Evolutionary conservation across 2,329 filamentous ascomycete species (phyloP), one percentile per base, ranked within the genome.

Genomic region (Camillea tinctor): DNA sequence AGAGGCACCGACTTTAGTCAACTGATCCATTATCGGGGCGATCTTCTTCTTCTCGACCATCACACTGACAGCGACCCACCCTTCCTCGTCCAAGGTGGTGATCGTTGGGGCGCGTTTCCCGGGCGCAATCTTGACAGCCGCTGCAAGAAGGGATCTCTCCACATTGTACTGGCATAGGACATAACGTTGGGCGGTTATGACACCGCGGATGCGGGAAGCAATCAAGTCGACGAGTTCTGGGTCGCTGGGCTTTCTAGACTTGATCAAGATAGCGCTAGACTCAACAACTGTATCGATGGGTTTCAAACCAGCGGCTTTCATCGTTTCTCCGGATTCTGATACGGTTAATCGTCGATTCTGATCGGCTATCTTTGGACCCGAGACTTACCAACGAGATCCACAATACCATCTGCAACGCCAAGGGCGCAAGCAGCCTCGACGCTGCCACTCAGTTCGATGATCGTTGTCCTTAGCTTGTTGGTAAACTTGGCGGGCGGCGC

Each of bases 101-200:
- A 98, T 84, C 1, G 94, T 98, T 2, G 95, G 92, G 1, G 95
- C 93, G 55, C 95, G 90, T 80, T 95, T 97, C 63, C 95, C 95
- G 0, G 95, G 95, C 0, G 95, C 97, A 73, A 98, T 91, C 68
- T 84, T 84, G 52, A 84, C 86, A 8, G 91, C 93, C 30, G 81
- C 79, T 7, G 81, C 71, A 59, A 99, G 85, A 57, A 85, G 84
- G 53, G 77, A 74, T 62, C 93, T 87, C 68, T 91, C 84, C 60
- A 98, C 86, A 78, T 99, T 99, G 83, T 98, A 99, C 73, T 96
- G 93, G 81, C 95, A 98, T 26, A 98, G 86, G 24, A 98, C 92
- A 73, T 91, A 98, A 76, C 88, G 89, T 79, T 99, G 92, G 9
- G 95, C 95, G 50, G 92, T 94, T 73, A 99, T 98, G 64, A 99